Conservation (phyloP, 2,329 filamentous ascomycete genomes). For the Venturiaceae sp. region DNA sequence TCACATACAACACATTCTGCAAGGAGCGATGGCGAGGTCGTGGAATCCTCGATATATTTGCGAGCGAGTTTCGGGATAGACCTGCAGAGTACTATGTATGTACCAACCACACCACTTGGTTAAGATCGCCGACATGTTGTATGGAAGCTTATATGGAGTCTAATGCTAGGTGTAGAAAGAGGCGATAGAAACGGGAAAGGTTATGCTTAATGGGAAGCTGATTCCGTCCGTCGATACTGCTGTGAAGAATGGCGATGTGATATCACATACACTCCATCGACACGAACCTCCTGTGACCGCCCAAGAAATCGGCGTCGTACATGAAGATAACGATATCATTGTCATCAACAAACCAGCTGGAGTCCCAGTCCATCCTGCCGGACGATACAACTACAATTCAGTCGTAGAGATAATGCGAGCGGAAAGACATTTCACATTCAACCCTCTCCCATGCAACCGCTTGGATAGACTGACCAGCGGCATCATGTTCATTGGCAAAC, state of each 20-base stretch:
- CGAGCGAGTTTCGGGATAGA: constrained; percentile 84
- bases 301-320: constrained; percentile 68
- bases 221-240: constrained; percentile 57
- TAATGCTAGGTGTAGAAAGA: constrained; percentile 25
- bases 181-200: constrained; percentile 70
- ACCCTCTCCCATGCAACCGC: constrained; percentile 74
- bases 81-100: constrained; percentile 75
- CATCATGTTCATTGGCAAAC: constrained; percentile 96
- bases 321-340: constrained; percentile 88
- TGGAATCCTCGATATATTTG: constrained; percentile 76
- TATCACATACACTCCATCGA: constrained; percentile 88
- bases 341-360: constrained; percentile 96
- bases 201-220: constrained; percentile 68
- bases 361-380: constrained; percentile 89
- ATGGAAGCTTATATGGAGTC: background rate
- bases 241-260: constrained; percentile 79
- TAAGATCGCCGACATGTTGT: background rate
- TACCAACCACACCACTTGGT: constrained; percentile 11
- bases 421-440: constrained; percentile 50
- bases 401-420: constrained; percentile 87
- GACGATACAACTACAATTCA: constrained; percentile 92
- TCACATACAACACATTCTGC: constrained; percentile 88
- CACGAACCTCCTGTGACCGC: constrained; percentile 90
- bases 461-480: constrained; percentile 89
- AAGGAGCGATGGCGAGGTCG: constrained; percentile 88